Evolutionary conservation across 805 yeast genomes (phyloP).

Genomic region (Yamadazyma tumulicola): DNA sequence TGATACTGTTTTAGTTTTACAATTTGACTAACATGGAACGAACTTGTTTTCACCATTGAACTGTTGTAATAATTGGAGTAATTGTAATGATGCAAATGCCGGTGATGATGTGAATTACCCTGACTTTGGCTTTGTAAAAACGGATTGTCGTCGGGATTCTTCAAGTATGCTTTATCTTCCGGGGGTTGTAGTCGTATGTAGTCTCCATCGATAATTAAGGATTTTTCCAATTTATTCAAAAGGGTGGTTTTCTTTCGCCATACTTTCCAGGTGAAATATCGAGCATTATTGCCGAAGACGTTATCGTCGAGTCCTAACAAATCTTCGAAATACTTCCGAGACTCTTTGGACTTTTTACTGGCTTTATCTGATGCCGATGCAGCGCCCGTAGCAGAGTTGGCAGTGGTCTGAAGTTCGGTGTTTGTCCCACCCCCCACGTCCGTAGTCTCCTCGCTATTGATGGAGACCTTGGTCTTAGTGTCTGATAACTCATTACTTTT

Average conservation of each 20-base stretch:
- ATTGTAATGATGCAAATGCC: constrained; percentile 36
- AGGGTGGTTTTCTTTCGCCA: constrained; percentile 88
- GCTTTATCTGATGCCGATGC: too few species aligned
- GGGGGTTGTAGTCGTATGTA: constrained; percentile 86
- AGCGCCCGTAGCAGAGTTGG: too few species aligned
- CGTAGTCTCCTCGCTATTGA: not conserved
- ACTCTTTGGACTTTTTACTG: constrained; percentile 3
- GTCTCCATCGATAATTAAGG: constrained; percentile 90
- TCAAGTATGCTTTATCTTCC: constrained; percentile 55
- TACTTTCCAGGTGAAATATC: constrained; percentile 81
- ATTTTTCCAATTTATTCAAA: constrained; percentile 73
- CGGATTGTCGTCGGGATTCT: constrained; percentile 30
- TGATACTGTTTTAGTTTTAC: constrained; percentile 70
- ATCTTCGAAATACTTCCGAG: constrained; percentile 27
- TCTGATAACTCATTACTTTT: not conserved
- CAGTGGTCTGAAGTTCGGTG: constrained; percentile 2
- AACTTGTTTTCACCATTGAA: constrained; percentile 76
- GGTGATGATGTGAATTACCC: constrained; percentile 25
- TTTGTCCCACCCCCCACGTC: not conserved
- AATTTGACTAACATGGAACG: constrained; percentile 81
- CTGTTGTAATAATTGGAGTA: constrained; percentile 49
- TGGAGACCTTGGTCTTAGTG: not conserved
- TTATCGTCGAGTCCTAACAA: constrained; percentile 25
- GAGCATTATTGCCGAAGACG: constrained; percentile 42
- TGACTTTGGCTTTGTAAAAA: constrained; percentile 20